Evolutionary conservation across 371 early-diverging fungal species (phyloP), one percentile per base, ranked within the genome.

Genomic region (Mucor indicus): DNA sequence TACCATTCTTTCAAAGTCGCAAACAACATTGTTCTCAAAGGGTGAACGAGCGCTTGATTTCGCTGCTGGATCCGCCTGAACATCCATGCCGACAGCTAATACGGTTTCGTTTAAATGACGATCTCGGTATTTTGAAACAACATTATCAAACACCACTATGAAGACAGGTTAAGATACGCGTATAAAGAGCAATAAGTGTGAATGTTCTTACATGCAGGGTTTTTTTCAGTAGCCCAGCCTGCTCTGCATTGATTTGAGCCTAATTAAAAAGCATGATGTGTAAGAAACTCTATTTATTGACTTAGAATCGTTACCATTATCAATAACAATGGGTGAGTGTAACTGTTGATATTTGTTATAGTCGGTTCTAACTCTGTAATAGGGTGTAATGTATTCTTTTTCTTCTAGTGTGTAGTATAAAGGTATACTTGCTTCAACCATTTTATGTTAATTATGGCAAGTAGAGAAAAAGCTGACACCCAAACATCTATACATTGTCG

Each of bases 231-330:
- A 8, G 89, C 84, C 92, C 92, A 93, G 15, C 93, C 93, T 21
- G 89, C 92, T 50, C 89, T 75, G 50, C 89, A 87, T 48, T 80
- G 80, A 44, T 79, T 77, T 13, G 90, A 88, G 20, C 94, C 91
- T 80, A 24, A 48, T 17, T n/a, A 16, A 38, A 11, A 15, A 7
- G 2, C 21, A 46, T 2, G n/a, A 1, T 8, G 5, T 13, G 25
- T 40, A 11, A 13, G 17, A 3, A 21, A 17, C 21, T 2, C 20
- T 33, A 15, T 21, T 8, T 8, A 16, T 20, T n/a, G 25, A 13
- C 11, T 39, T 46, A n/a, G 11, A 33, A 20, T 7, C 38, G 15
- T 16, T 69, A 77, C 79, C 83, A 64, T 80, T 80, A 57, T 89
- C 89, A 50, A 89, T 85, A n/a, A 89, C 81, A 5, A 89, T 68